Base-by-base conservation (phyloP, 805 yeast species). In the Candida ficus region DNA sequence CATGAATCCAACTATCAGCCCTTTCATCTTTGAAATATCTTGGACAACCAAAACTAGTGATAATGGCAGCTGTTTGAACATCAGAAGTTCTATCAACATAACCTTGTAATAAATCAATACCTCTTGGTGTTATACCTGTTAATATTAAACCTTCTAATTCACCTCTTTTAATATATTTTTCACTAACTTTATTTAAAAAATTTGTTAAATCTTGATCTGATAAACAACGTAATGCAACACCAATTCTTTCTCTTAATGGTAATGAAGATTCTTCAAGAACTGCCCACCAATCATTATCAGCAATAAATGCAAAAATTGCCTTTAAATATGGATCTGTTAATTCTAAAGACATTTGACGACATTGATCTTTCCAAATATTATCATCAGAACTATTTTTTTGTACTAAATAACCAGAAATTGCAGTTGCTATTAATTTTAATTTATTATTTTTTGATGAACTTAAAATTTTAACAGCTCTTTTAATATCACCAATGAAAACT, bases 261-360 rank as follows among this genome's bases (percentile, higher is more conserved):
- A 91, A 69, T 2, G 95, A 83, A 16, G 83, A 78, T 54, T 91
- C 97, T 56, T 88, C 95, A 38, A 91, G 67, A 2, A 91, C 95
- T 54, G 88, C 97, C 81, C 91, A 83, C 97, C 98, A 91, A 48
- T 90, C 93, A 34, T 87, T 84, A 56, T 91, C 96, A 0, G 96
- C 89, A 39, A 91, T 83, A 52, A 80, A 91, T 0, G 96, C 96
- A 68, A 91, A 91, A 1, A 91, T 85, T 0, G 95, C 96, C 33
- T 97, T 67, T 44, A 91, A 63, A 57, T 91, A 91, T 0, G 98
- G 96, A 54, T 86, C 82, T 11, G 83, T 91, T 42, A 91, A 68
- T 50, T 88, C 96, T n/a, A 84, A 75, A 0, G 97, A 85, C 71
- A 91, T 75, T 43, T 73, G 73, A 40, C 96, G 78, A 58, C 97